Conservation (phyloP, 805 yeast species). For the Metschnikowia vanudenii region DNA sequence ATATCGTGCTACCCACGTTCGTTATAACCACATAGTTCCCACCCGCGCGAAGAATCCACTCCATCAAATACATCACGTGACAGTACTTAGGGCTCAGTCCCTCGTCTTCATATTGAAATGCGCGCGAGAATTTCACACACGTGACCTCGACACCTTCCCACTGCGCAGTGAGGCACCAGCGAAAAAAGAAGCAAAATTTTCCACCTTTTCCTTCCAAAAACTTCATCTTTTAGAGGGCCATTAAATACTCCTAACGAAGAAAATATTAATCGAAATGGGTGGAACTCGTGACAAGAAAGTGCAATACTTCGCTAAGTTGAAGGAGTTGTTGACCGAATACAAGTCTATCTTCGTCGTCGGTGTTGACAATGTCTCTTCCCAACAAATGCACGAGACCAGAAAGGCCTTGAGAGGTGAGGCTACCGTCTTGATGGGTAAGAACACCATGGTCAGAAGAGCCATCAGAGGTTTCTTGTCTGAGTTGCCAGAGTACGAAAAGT, state of each 20-base stretch:
- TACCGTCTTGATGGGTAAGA: slow-evolving; percentile 98
- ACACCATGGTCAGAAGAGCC: slow-evolving; percentile 99
- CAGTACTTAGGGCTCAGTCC: background rate
- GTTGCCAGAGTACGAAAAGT: slow-evolving; percentile 93
- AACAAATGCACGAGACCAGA: slow-evolving; percentile 99
- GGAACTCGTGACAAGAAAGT: slow-evolving; percentile 97
- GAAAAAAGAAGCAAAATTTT: slow-evolving; percentile 12
- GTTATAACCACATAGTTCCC: too few relatives aligned
- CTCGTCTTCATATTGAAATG: background rate
- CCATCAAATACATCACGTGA: background rate
- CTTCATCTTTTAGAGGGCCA: slow-evolving; percentile 43
- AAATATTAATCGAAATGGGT: slow-evolving; percentile 93
- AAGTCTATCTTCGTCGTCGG: slow-evolving; percentile 98
- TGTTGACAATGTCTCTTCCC: slow-evolving; percentile 99
- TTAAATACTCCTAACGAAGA: slow-evolving; percentile 87
- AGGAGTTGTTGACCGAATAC: slow-evolving; percentile 94
- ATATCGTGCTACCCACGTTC: too few relatives aligned
- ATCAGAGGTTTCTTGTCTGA: slow-evolving; percentile 92
- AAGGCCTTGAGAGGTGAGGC: slow-evolving; percentile 93
- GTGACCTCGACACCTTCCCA: slow-evolving; percentile 3
- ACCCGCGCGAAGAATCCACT: too few relatives aligned
- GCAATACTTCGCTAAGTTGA: slow-evolving; percentile 93
- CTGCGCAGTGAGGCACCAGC: slow-evolving; percentile 1
- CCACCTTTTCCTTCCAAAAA: background rate
- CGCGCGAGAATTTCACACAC: background rate